A percentile compares a stretch with the other conserved stretches of the same genome.
Conservation (phyloP, 192 early-diverging fungal genomes). For the Coemansia interrupta region DNA sequence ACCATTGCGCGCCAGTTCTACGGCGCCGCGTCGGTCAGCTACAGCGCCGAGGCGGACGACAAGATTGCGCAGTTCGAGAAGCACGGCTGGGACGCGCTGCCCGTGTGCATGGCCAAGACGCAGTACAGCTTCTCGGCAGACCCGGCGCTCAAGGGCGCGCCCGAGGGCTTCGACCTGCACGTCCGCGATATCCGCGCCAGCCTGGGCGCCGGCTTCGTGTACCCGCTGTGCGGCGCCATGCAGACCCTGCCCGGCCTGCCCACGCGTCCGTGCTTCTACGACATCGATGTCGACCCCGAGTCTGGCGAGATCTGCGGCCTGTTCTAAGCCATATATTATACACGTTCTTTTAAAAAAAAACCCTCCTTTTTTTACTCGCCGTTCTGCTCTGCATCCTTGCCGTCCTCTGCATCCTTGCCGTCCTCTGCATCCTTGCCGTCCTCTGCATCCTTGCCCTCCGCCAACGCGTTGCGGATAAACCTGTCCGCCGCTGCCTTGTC, state of each 20-base stretch:
- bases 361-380: slow-evolving; percentile 8
- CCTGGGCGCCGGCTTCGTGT: slow-evolving; percentile 96
- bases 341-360: background rate
- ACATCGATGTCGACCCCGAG: slow-evolving; percentile 88
- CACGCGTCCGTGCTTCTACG: slow-evolving; percentile 93
- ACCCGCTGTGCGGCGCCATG: slow-evolving; percentile 94
- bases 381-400: too few species aligned
- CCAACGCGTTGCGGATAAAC: slow-evolving; percentile 48
- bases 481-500: slow-evolving; percentile 55
- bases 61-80: slow-evolving; percentile 87
- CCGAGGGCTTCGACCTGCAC: slow-evolving; percentile 87
- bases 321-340: slow-evolving; percentile 58
- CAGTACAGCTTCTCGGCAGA: slow-evolving; percentile 91
- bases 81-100: slow-evolving; percentile 83
- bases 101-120: slow-evolving; percentile 99
- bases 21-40: slow-evolving; percentile 87
- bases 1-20: slow-evolving; percentile 91
- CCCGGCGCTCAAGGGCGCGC: slow-evolving; percentile 87
- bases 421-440: too few species aligned
- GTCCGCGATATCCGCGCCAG: slow-evolving; percentile 93
- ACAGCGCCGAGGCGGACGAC: slow-evolving; percentile 74
- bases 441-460: background rate
- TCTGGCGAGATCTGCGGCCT: slow-evolving; percentile 81
- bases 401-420: too few species aligned
- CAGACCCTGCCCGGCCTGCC: slow-evolving; percentile 97